Base-by-base conservation (phyloP, 2,329 filamentous ascomycete genomes). In the Neopestalotiopsis clavispora region DNA sequence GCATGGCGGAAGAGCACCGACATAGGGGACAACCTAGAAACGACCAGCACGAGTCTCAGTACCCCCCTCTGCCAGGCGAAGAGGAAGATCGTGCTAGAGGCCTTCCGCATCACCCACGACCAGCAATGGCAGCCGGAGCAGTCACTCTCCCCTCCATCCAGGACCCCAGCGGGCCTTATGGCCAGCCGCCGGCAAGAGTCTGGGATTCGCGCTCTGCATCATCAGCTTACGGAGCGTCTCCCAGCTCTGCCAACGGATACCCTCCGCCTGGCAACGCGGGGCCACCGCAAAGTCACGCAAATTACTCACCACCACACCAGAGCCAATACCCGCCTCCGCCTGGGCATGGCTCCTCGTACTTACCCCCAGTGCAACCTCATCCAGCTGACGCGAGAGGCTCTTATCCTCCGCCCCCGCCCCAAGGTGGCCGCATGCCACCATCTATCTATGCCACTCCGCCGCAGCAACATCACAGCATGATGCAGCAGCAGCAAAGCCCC, bases 141-240 rank as follows among this genome's bases (percentile, higher is more conserved):
- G 81, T 85, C 69, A 85, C 81, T 69, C 78, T 86, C 42, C 85
- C 86, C 1, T 83, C 85, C 20, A 87, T 87, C 66, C 81, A 86
- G 67, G 85, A 86, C 73, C 77, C 81, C 61, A 79, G 82, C 65
- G 74, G 77, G 42, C 72, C 78, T 68, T 76, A 77, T 68, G 68
- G 70, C 57, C 45, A 73, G 28, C 67, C 71, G 12, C 68, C 67
- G 59, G 70, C 69, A 20, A 74, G 76, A 70, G 67, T 68, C 20
- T 79, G 77, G 77, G 77, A 79, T 64, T 73, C 78, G 20, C 77
- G 79, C 69, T 77, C 75, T 52, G 78, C 76, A 38, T 38, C 34
- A 7, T 38, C 63, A 78, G 77, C 69, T 38, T 85, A 83, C 72
- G 82, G 74, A 14, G 70, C 80, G 67, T 83, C 84, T 58, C 81